Conservation (phyloP, 345 rosid species). For the Arabidopsis suecica region DNA sequence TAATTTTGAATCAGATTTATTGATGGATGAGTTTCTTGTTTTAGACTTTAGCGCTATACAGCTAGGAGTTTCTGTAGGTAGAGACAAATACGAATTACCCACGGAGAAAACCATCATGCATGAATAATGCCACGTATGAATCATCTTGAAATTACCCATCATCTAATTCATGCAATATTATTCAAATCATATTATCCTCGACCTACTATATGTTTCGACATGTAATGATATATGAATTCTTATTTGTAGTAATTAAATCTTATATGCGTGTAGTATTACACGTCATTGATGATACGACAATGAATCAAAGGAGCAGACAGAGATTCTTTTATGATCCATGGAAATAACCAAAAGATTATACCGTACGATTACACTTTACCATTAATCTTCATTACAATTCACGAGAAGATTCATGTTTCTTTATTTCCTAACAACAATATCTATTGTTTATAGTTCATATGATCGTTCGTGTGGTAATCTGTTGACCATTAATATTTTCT, state of each 20-base stretch:
- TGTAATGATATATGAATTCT: not conserved
- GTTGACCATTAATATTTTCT: slow-evolving; percentile 33
- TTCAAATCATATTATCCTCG: not conserved
- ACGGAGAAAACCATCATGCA: slow-evolving; percentile 2
- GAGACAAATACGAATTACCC: slow-evolving; percentile 1
- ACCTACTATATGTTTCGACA: not conserved
- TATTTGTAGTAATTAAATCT: not conserved
- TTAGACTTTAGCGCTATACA: slow-evolving; percentile 12
- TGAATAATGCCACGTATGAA: not conserved
- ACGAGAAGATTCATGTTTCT: slow-evolving; percentile 46
- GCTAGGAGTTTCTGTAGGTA: slow-evolving; percentile 8
- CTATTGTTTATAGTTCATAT: not conserved
- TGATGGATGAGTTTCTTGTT: not conserved
- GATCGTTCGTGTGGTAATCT: slow-evolving; percentile 41
- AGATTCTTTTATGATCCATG: slow-evolving; percentile 24
- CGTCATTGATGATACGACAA: slow-evolving; percentile 4
- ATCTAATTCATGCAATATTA: not conserved
- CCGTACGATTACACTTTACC: slow-evolving; percentile 29
- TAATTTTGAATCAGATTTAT: not conserved
- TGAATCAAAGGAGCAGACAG: slow-evolving; percentile 22
- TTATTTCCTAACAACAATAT: slow-evolving; percentile 34
- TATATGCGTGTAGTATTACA: not conserved
- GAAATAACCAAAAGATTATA: slow-evolving; percentile 34
- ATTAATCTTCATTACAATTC: slow-evolving; percentile 37
- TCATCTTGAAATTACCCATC: too few species aligned